Evolutionary conservation across 2,329 filamentous ascomycete genomes (phyloP).

Genomic region (Aphanoascus verrucosus): DNA sequence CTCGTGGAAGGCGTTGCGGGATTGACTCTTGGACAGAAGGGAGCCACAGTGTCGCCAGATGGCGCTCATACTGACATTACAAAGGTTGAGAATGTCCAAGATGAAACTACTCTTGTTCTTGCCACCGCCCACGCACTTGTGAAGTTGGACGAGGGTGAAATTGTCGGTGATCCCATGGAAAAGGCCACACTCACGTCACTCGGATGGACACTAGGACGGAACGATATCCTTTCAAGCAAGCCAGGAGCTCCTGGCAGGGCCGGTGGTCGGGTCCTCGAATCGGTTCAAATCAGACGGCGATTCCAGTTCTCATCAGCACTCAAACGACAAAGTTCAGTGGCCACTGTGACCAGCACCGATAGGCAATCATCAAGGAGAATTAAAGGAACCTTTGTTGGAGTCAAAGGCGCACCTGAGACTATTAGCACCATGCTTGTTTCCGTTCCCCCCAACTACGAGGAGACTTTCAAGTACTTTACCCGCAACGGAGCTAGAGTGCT

Average conservation of each 20-base stretch:
- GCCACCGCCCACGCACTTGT: conserved; percentile 93
- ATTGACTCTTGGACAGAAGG: conserved; percentile 59
- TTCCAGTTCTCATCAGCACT: conserved; percentile 97
- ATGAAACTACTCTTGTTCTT: conserved; percentile 83
- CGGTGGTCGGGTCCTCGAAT: conserved; percentile 46
- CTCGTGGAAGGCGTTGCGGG: conserved; percentile 96
- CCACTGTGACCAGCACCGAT: conserved; percentile 65
- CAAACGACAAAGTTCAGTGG: conserved; percentile 91
- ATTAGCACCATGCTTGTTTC: conserved; percentile 85
- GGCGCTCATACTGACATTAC: conserved; percentile 74
- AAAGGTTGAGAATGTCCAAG: conserved; percentile 56
- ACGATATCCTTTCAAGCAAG: conserved; percentile 71
- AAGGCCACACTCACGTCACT: conserved; percentile 85
- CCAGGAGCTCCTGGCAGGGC: conserved; percentile 31
- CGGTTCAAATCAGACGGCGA: conserved; percentile 86
- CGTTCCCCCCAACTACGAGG: conserved; percentile 80
- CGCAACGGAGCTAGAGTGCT: conserved; percentile 90
- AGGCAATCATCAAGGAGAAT: conserved; percentile 62
- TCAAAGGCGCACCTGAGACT: conserved; percentile 95
- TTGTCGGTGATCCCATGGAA: conserved; percentile 98
- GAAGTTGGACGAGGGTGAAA: conserved; percentile 90
- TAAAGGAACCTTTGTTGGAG: conserved; percentile 80
- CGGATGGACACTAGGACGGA: conserved; percentile 83
- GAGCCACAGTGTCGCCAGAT: conserved; percentile 59
- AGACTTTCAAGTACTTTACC: conserved; percentile 97